phyloP scores from a whole-genome alignment of 2,329 filamentous ascomycete genomes.

The Dactylonectria macrodidyma region DNA sequence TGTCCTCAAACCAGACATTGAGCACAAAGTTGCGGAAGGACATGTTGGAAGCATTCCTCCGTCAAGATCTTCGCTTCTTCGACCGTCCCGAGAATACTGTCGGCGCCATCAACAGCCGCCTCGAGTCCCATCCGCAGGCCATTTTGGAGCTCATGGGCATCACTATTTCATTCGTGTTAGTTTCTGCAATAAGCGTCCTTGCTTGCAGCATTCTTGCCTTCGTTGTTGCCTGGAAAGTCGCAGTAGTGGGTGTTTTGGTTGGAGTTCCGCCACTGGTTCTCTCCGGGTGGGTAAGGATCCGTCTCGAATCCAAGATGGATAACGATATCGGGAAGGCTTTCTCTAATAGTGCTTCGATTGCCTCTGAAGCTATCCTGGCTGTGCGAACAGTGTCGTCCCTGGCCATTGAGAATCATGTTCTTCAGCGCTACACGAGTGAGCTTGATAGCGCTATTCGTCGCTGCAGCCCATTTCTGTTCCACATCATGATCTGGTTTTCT shows the following conservation, averaged over 20 bases:
- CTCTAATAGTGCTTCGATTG: too few relatives aligned
- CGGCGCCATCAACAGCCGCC: constrained; percentile 9
- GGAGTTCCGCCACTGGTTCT: constrained; percentile 58
- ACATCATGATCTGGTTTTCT: too few relatives aligned
- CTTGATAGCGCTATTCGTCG: too few relatives aligned
- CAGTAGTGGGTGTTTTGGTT: constrained; percentile 59
- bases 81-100: constrained; percentile 16
- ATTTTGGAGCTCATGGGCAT: constrained; percentile 52
- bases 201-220: constrained; percentile 58
- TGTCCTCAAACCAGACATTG: constrained; percentile 16
- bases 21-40: constrained; percentile 38
- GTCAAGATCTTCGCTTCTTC: constrained; percentile 25
- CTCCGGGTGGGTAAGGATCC: constrained; percentile 59
- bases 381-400: constrained; percentile 47
- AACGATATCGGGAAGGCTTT: constrained; percentile 28
- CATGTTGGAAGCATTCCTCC: constrained; percentile 45
- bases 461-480: too few relatives aligned
- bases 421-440: too few relatives aligned
- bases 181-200: constrained; percentile 43
- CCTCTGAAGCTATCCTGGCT: too few relatives aligned
- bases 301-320: constrained; percentile 60
- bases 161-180: too few relatives aligned
- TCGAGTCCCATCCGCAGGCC: constrained; percentile 44
- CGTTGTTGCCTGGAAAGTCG: constrained; percentile 61
- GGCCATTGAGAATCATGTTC: too few relatives aligned